A percentile compares a stretch with the other conserved stretches of the same genome.
Conservation (phyloP, 495 filamentous ascomycete genomes). For the Evansstolkia leycettana region DNA sequence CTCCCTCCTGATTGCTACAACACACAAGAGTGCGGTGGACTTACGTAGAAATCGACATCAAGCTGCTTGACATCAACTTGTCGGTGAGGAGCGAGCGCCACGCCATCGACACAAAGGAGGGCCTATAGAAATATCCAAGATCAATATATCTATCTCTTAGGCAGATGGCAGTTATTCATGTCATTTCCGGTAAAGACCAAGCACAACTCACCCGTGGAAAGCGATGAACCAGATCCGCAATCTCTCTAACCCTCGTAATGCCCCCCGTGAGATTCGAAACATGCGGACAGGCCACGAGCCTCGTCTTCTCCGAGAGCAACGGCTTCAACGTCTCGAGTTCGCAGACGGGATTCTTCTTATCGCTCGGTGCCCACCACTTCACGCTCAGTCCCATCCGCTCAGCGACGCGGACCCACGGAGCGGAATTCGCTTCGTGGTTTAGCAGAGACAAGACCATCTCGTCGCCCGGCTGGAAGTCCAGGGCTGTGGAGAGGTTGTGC, state of each 20-base stretch:
- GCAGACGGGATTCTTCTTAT: slow-evolving; percentile 40
- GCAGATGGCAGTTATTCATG: too few relatives aligned
- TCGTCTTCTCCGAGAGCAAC: slow-evolving; percentile 45
- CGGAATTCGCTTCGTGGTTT: slow-evolving; percentile 63
- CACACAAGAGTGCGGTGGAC: too few relatives aligned
- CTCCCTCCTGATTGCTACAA: too few relatives aligned
- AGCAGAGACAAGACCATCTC: slow-evolving; percentile 55
- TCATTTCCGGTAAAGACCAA: too few relatives aligned
- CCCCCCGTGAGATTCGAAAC: slow-evolving; percentile 57
- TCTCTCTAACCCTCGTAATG: slow-evolving; percentile 45
- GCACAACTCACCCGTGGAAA: slow-evolving; percentile 18
- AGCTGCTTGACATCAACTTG: slow-evolving; percentile 50
- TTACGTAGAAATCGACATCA: slow-evolving; percentile 57
- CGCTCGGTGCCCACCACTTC: slow-evolving; percentile 48
- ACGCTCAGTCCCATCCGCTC: slow-evolving; percentile 39
- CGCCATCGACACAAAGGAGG: slow-evolving; percentile 44
- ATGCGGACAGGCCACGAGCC: slow-evolving; percentile 58
- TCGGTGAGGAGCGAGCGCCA: slow-evolving; percentile 60
- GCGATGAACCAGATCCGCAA: slow-evolving; percentile 36
- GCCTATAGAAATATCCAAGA: slow-evolving; percentile 22
- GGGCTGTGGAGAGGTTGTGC: slow-evolving; percentile 51
- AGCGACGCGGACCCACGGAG: slow-evolving; percentile 56
- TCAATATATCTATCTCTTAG: not conserved
- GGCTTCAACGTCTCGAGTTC: slow-evolving; percentile 35
- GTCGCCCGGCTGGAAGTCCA: slow-evolving; percentile 44